Evolutionary conservation across 345 rosid species (phyloP), one percentile per base, ranked within the genome.

Genomic region (Brassica napus): DNA sequence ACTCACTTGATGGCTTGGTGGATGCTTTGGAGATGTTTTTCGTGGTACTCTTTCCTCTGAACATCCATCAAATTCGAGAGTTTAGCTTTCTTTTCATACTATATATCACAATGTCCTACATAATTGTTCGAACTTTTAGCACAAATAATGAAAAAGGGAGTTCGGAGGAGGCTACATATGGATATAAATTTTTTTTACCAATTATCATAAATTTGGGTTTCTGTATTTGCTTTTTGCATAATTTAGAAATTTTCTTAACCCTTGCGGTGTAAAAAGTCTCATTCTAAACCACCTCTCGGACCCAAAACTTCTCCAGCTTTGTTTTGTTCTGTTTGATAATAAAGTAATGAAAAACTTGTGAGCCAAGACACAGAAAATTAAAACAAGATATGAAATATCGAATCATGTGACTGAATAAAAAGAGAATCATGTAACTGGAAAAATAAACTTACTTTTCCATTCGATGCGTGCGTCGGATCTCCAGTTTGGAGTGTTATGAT

Each of bases 121-220:
- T 21, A 21, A 21, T 21, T 21, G 23, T 21, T 21, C 23, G 23
- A 21, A 21, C 23, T 21, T 21, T 21, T 21, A 21, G 23, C 23
- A 21, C 23, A 21, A 21, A 21, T 21, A 6, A 10, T 16, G 6
- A 11, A 44, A 44, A 44, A 44, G 12, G 52, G 15, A 44, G 11
- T 31, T 5, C 1, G 5, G 11, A 61, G 26, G 15, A 58, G 3
- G 7, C 62, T 28, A 14, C 1, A 73, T 4, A n/a, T 37, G 39
- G 57, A 23, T 4, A 5, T 12, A 18, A 35, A 5, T 21, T 21
- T 21, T 21, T 21, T 44, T 6, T 72, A 87, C 89, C 89, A 73
- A 87, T 83, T 6, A 87, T 70, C 32, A 86, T 83, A 66, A 87
- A 86, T 16, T 72, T 65, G 85, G 85, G 14, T 62, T 82, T 0